These are phyloP conservation scores for Pinus albicaulis DNA, from an alignment of 75 land plant species.

Conservation along the genomic window DNA sequence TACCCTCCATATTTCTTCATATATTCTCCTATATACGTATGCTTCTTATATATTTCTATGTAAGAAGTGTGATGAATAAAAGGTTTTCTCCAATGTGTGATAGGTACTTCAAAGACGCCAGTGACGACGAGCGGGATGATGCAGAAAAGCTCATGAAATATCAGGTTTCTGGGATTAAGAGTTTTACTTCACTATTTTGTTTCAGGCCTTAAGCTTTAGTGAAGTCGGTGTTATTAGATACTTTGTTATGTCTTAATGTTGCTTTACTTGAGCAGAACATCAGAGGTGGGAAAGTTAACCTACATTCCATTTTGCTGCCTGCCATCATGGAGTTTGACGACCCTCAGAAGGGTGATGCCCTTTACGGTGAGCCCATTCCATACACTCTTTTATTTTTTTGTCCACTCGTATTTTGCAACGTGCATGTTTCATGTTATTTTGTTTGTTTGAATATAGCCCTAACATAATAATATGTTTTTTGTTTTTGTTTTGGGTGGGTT, in stretches of 20 bases:
- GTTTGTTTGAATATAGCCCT: too few species aligned
- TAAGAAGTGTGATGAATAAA: too few species aligned
- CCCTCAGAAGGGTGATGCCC: slow-evolving; percentile 86
- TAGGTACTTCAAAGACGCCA: slow-evolving; percentile 87
- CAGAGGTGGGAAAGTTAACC: slow-evolving; percentile 77
- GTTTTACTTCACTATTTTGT: background rate
- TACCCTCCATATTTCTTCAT: too few species aligned
- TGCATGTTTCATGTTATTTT: background rate
- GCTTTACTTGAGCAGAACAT: slow-evolving; percentile 43
- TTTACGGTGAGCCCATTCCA: slow-evolving; percentile 61
- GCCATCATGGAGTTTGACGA: slow-evolving; percentile 64
- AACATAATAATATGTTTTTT: too few species aligned
- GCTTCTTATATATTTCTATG: too few species aligned
- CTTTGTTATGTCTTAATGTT: background rate
- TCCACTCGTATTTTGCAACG: background rate
- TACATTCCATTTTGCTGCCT: slow-evolving; percentile 69
- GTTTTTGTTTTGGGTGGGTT: background rate
- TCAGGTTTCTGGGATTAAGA: slow-evolving; percentile 40
- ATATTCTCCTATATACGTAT: too few species aligned
- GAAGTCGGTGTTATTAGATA: background rate
- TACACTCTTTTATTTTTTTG: background rate
- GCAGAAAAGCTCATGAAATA: slow-evolving; percentile 89
- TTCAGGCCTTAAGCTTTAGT: background rate
- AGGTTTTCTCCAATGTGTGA: background rate
- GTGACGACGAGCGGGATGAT: slow-evolving; percentile 77